Percentiles rank a stretch among this genome's conserved stretches.
Conservation (phyloP, 805 yeast species). For the Maudiozyma saulgeensis region DNA sequence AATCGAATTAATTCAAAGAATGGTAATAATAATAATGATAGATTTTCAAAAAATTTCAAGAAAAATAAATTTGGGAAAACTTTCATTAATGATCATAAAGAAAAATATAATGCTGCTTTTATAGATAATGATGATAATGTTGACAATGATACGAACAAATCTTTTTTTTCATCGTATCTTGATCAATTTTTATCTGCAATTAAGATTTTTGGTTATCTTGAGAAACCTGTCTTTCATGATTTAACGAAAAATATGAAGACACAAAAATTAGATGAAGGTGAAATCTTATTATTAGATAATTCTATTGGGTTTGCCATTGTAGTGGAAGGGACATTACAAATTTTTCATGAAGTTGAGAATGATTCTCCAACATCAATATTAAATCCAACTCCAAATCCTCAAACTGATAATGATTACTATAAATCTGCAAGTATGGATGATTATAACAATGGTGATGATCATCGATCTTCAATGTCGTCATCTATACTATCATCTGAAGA, state of each 20-base stretch:
- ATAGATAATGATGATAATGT: background rate
- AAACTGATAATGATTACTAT: constrained; percentile 1
- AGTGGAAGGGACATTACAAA: constrained; percentile 82
- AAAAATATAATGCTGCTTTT: background rate
- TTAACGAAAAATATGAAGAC: constrained; percentile 88
- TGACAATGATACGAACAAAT: background rate
- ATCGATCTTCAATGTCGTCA: background rate
- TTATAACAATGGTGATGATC: background rate
- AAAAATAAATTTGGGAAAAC: background rate
- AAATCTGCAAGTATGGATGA: constrained; percentile 3
- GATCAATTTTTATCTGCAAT: constrained; percentile 88
- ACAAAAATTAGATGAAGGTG: constrained; percentile 68
- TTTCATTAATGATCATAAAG: background rate
- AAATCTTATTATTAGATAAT: constrained; percentile 62
- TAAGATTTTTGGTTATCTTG: constrained; percentile 88
- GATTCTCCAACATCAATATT: constrained; percentile 2
- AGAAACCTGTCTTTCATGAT: constrained; percentile 83
- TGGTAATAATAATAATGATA: background rate
- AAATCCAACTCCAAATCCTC: background rate
- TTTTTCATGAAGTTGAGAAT: constrained; percentile 48
- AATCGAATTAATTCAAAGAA: background rate
- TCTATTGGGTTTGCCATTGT: constrained; percentile 82
- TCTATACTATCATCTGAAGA: background rate
- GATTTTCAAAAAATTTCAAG: background rate
- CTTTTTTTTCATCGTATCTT: constrained; percentile 46